These are phyloP conservation scores for Xylariaceae sp. DNA, from an alignment of 2,329 filamentous ascomycete genomes.

Conservation along the genomic window DNA sequence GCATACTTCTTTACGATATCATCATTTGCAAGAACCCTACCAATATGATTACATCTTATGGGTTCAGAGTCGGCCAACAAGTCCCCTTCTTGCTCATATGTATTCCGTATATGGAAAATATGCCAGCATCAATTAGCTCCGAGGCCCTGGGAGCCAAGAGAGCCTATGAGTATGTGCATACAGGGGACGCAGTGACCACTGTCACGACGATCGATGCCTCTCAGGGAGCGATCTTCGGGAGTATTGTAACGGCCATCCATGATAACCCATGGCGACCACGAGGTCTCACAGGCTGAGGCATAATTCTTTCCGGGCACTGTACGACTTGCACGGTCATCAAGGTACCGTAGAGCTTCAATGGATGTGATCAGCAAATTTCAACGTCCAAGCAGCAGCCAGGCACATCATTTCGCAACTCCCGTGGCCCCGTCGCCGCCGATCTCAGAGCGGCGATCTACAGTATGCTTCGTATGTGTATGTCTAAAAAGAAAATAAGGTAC, in stretches of 20 bases:
- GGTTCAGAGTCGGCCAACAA: too few species aligned
- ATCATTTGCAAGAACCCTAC: too few species aligned
- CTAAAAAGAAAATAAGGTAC: constrained; percentile 3
- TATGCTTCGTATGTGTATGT: background rate
- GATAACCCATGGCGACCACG: background rate
- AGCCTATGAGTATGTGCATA: too few species aligned
- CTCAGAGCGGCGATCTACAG: too few species aligned
- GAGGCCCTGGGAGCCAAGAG: background rate
- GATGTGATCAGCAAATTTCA: background rate
- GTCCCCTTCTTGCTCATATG: too few species aligned
- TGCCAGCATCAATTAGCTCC: background rate
- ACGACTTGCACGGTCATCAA: background rate
- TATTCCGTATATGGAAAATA: too few species aligned
- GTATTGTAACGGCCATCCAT: background rate
- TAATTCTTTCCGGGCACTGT: background rate
- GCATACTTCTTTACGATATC: too few species aligned
- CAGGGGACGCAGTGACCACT: background rate
- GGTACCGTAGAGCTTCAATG: background rate
- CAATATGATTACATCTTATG: too few species aligned
- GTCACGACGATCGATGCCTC: background rate
- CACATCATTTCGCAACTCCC: too few species aligned
- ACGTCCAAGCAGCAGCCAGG: background rate
- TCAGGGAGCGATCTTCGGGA: background rate
- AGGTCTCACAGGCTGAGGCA: background rate
- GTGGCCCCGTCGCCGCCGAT: too few species aligned